phyloP scores from a whole-genome alignment of 2,329 filamentous ascomycete genomes.

The Chalara sp. region DNA sequence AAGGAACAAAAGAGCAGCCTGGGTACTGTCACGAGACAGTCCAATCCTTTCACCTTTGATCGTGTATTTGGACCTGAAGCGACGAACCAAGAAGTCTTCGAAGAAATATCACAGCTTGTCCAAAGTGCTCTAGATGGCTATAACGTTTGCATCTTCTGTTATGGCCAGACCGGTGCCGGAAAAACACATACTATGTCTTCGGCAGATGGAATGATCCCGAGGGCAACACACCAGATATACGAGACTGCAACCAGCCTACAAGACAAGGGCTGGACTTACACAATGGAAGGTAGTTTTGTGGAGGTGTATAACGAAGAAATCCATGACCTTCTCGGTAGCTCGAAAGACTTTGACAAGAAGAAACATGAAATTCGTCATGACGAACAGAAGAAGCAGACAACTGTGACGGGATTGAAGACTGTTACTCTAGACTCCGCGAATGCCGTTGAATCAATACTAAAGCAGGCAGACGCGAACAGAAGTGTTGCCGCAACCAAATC shows the following conservation, averaged over 20 bases:
- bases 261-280: conserved; percentile 91
- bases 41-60: conserved; percentile 84
- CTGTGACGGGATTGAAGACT: conserved; percentile 71
- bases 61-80: conserved; percentile 77
- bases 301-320: conserved; percentile 98
- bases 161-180: conserved; percentile 93
- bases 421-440: conserved; percentile 72
- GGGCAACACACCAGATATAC: conserved; percentile 90
- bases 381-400: conserved; percentile 71
- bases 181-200: conserved; percentile 97
- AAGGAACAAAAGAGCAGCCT: conserved; percentile 79
- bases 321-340: conserved; percentile 75
- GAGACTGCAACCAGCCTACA: conserved; percentile 74
- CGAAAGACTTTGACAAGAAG: conserved; percentile 67
- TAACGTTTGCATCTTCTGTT: conserved; percentile 98
- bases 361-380: conserved; percentile 90
- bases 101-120: conserved; percentile 92
- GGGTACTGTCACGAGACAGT: conserved; percentile 69
- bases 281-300: conserved; percentile 89
- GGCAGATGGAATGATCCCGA: conserved; percentile 87
- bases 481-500: conserved; percentile 95
- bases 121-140: conserved; percentile 95
- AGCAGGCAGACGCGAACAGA: conserved; percentile 75
- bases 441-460: conserved; percentile 73
- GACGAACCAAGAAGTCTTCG: conserved; percentile 82